Evolutionary conservation across 345 rosid genomes (phyloP).

Genomic region (Euphorbia peplus): DNA sequence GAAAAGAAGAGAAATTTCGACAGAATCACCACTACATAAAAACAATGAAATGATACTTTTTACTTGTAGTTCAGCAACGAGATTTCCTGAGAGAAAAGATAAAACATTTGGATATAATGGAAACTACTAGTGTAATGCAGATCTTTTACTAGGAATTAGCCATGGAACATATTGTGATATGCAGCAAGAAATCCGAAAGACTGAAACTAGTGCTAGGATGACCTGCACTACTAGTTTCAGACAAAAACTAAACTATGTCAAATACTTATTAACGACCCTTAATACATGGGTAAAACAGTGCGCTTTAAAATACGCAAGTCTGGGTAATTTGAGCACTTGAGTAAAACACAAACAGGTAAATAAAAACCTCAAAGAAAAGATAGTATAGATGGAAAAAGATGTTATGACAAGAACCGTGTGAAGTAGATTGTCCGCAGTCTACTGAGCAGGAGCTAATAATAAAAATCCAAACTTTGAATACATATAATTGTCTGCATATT

Average conservation of each 20-base stretch:
- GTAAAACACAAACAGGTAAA: neutral
- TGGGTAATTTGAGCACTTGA: neutral
- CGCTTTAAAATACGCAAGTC: neutral
- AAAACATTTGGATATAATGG: neutral
- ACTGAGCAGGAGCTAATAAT: neutral
- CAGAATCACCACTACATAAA: neutral
- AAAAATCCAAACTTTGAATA: neutral
- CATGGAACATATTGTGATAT: neutral
- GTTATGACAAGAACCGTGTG: no score
- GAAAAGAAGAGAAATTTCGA: neutral
- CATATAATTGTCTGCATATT: neutral
- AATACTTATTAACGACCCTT: neutral
- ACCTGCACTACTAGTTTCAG: neutral
- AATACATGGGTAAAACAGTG: neutral
- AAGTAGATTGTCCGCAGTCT: no score
- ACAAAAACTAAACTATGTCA: neutral
- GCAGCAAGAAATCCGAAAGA: constrained; percentile 2
- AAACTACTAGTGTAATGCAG: neutral
- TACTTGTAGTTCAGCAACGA: neutral
- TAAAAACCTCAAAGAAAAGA: neutral
- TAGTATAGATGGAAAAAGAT: no score
- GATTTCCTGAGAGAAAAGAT: neutral
- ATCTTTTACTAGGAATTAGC: neutral
- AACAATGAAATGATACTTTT: neutral
- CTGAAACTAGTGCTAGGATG: neutral